phyloP scores from a whole-genome alignment of 805 yeast genomes.

The Cyberlindnera nakhonratchasimensis region DNA sequence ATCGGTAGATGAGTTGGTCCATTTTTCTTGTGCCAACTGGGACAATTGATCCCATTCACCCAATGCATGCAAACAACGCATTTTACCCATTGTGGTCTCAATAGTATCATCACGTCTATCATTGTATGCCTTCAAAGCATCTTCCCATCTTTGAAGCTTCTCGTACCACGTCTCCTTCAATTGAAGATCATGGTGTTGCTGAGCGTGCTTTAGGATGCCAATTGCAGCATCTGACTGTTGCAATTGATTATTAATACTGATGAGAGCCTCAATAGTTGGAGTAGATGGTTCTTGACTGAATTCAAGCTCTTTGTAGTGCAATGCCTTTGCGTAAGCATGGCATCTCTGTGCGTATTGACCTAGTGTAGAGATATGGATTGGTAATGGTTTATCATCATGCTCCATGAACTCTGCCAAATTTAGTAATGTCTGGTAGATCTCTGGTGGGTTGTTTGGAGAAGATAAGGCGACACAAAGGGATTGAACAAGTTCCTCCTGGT shows the following conservation, averaged over 20 bases:
- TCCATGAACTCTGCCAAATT: slow-evolving; percentile 96
- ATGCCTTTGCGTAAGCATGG: slow-evolving; percentile 96
- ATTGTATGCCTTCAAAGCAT: slow-evolving; percentile 86
- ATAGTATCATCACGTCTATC: slow-evolving; percentile 72
- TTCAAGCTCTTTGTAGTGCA: slow-evolving; percentile 93
- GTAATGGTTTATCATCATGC: slow-evolving; percentile 92
- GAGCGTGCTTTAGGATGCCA: slow-evolving; percentile 93
- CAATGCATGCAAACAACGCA: slow-evolving; percentile 96
- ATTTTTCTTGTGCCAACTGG: slow-evolving; percentile 78
- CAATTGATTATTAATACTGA: slow-evolving; percentile 87
- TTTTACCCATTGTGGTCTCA: slow-evolving; percentile 94
- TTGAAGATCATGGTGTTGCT: slow-evolving; percentile 83
- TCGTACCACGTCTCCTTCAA: slow-evolving; percentile 98
- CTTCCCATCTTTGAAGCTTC: slow-evolving; percentile 96
- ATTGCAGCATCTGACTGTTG: slow-evolving; percentile 98
- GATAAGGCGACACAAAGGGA: slow-evolving; percentile 83
- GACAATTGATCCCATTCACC: slow-evolving; percentile 97
- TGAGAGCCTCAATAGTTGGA: slow-evolving; percentile 86
- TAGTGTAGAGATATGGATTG: slow-evolving; percentile 82
- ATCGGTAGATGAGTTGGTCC: slow-evolving; percentile 73
- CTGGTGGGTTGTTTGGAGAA: slow-evolving; percentile 92
- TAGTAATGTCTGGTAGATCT: slow-evolving; percentile 83
- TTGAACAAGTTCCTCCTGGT: slow-evolving; percentile 85
- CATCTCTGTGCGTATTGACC: slow-evolving; percentile 93
- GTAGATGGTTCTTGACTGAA: slow-evolving; percentile 91